A percentile compares a stretch with the other conserved stretches of the same genome.
These are phyloP conservation scores for Emericellopsis cladophorae DNA, from an alignment of 2,329 filamentous ascomycete species.

Conservation along the genomic window DNA sequence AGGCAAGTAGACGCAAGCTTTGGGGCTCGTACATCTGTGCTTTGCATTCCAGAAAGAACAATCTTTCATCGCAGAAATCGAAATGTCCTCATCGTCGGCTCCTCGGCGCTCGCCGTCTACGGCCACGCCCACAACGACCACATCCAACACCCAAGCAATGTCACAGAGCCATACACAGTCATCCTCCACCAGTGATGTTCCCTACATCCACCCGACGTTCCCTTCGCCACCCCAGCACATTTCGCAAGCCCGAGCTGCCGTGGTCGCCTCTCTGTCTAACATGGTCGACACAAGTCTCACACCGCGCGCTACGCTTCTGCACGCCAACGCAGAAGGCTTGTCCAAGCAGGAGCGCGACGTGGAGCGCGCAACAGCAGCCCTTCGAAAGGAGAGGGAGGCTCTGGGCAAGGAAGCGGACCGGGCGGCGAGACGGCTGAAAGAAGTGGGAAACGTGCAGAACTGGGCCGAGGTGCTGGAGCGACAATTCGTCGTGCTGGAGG, in stretches of 20 bases:
- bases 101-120: not conserved
- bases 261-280: constrained; percentile 54
- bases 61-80: not conserved
- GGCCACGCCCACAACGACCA: not conserved
- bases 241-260: constrained; percentile 42
- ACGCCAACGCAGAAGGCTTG: constrained; percentile 55
- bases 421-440: constrained; percentile 55
- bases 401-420: constrained; percentile 51
- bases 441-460: constrained; percentile 73
- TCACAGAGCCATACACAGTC: not conserved
- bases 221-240: constrained; percentile 32
- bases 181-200: constrained; percentile 2
- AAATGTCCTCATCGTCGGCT: not conserved
- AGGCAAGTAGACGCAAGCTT: no score
- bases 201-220: constrained; percentile 15
- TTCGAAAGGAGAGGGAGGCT: constrained; percentile 53
- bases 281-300: constrained; percentile 57
- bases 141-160: not conserved
- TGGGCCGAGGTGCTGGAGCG: constrained; percentile 74
- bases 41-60: not conserved
- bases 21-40: not conserved
- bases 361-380: constrained; percentile 40
- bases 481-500: constrained; percentile 50
- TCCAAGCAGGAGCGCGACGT: constrained; percentile 56
- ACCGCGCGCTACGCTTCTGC: constrained; percentile 54